Percentiles rank a stretch among this genome's conserved stretches.
Conservation (phyloP, 2,329 filamentous ascomycete genomes). For the Dactylellina drechsleri region DNA sequence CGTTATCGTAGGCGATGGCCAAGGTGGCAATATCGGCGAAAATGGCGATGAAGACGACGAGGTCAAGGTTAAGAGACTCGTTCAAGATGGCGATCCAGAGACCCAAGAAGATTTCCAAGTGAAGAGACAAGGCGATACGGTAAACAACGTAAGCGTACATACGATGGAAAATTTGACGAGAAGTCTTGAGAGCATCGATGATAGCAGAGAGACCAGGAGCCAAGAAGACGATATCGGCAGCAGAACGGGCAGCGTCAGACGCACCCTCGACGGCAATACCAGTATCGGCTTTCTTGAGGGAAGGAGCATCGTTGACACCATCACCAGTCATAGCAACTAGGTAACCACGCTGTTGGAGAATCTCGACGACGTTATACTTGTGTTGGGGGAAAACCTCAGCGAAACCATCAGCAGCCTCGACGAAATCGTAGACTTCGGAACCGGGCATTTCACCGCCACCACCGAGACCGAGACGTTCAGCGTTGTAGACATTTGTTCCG, state of each 20-base stretch:
- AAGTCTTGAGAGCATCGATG: constrained; percentile 91
- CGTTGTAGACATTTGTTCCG: constrained; percentile 92
- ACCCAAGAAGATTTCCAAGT: constrained; percentile 90
- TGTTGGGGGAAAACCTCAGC: constrained; percentile 94
- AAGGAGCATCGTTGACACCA: constrained; percentile 92
- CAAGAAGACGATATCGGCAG: constrained; percentile 93
- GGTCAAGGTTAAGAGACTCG: constrained; percentile 81
- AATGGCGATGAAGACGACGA: constrained; percentile 93
- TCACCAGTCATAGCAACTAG: constrained; percentile 96
- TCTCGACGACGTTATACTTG: constrained; percentile 94
- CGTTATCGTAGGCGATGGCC: constrained; percentile 92
- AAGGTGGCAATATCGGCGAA: constrained; percentile 93
- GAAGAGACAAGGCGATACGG: constrained; percentile 89
- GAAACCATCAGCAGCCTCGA: constrained; percentile 93
- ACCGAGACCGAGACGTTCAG: constrained; percentile 88
- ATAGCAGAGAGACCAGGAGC: constrained; percentile 90
- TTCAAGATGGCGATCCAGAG: constrained; percentile 92
- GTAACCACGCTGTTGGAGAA: constrained; percentile 91
- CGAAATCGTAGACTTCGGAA: constrained; percentile 93
- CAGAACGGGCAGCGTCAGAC: constrained; percentile 88
- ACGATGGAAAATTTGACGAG: constrained; percentile 93
- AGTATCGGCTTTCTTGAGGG: constrained; percentile 93
- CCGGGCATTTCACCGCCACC: constrained; percentile 92
- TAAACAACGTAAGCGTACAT: constrained; percentile 98
- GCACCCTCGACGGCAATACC: constrained; percentile 94